Evolutionary conservation across 345 rosid species (phyloP), one percentile per base, ranked within the genome.

Genomic region (Nephelium lappaceum): DNA sequence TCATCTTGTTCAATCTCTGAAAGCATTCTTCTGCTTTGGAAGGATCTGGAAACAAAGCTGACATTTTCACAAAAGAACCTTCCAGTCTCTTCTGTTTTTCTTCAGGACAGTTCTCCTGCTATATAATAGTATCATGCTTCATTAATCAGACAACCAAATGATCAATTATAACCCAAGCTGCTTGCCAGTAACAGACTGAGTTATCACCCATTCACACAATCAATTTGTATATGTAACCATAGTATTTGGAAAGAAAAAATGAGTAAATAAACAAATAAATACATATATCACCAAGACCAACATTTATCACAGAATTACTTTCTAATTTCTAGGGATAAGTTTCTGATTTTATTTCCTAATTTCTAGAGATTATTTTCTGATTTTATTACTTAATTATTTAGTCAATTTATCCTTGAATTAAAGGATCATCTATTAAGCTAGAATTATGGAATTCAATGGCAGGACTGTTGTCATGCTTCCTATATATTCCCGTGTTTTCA

Each of bases 41-140:
- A 73, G 93, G 91, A 83, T 93, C 95, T 66, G 88, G 87, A 84
- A 93, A 95, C 78, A 80, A 89, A 55, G 91, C 83, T 79, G 99
- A 91, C 93, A 95, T 89, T 85, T 89, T 93, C 78, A 74, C 66
- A 64, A 90, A 86, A 75, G 76, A 84, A 77, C 75, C 80, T 75
- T 83, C 88, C 8, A 84, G 82, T 73, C 75, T 84, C 81, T 84
- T 78, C 83, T 84, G 83, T 75, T 74, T 80, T 80, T 92, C 94
- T 77, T 90, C 94, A 8, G 77, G 78, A 83, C 81, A 77, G 47
- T 72, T 75, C 38, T 76, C 95, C 97, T 95, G 88, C 85, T 83
- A 76, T 60, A 78, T 69, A 79, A 79, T 45, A 81, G 75, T 57
- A 67, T 58, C 24, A 11, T n/a, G 19, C 73, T n/a, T 38, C 51